Evolutionary conservation across 1,139 yeast genomes (phyloP).

Genomic region (Taphrina pruni): DNA sequence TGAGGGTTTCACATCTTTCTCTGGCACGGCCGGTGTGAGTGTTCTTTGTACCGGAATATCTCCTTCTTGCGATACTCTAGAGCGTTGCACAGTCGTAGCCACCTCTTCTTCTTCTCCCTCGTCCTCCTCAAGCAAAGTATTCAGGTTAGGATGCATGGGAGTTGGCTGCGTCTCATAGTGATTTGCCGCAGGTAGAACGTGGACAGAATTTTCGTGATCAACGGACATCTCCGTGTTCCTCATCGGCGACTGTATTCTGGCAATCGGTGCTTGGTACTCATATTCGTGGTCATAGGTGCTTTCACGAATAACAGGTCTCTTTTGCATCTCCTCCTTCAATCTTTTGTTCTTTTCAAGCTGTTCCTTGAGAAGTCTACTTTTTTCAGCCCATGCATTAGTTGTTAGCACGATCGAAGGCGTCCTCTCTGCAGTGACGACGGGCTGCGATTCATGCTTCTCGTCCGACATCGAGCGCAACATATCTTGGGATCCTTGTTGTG

Average conservation of each 20-base stretch:
- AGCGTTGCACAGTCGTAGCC: neutral
- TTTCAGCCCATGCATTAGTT: slow-evolving; percentile 25
- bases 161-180: neutral
- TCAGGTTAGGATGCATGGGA: neutral
- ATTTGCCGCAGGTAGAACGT: neutral
- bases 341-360: slow-evolving; percentile 22
- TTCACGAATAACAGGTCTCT: slow-evolving; percentile 4
- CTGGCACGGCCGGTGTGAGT: neutral
- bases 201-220: neutral
- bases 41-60: neutral
- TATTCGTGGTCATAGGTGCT: slow-evolving; percentile 32
- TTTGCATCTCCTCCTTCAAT: neutral
- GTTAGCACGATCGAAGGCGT: slow-evolving; percentile 27
- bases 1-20: neutral
- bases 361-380: slow-evolving; percentile 19
- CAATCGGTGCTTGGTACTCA: slow-evolving; percentile 13
- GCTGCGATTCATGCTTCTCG: neutral
- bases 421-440: slow-evolving; percentile 4
- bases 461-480: neutral
- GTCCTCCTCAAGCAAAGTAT: slow-evolving; percentile 10
- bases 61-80: neutral
- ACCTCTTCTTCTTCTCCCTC: slow-evolving; percentile 3
- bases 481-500: neutral
- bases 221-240: neutral
- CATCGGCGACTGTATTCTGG: neutral